These are phyloP conservation scores for Kwoniella dendrophila DNA, from an alignment of 768 basidiomycete species.

Conservation along the genomic window DNA sequence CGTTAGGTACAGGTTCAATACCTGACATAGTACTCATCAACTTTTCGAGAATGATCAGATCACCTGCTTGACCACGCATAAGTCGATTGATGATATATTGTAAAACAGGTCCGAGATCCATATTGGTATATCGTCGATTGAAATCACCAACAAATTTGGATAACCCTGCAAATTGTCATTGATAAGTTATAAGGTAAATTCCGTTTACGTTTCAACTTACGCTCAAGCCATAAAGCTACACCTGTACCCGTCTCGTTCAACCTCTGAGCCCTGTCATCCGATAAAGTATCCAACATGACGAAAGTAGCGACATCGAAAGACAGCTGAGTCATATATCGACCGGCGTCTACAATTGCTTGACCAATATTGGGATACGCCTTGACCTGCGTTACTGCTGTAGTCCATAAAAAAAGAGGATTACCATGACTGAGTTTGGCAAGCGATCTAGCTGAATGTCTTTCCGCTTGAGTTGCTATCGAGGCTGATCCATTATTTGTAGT, in stretches of 20 bases:
- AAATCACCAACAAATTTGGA: conserved; percentile 92
- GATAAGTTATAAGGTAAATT: too few relatives aligned
- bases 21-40: conserved; percentile 94
- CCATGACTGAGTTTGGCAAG: conserved; percentile 92
- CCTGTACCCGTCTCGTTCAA: conserved; percentile 38
- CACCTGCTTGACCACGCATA: conserved; percentile 68
- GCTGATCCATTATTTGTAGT: conserved; percentile 18
- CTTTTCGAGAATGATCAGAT: conserved; percentile 88
- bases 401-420: conserved; percentile 89
- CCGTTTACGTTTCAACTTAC: conserved; percentile 23
- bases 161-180: conserved; percentile 74
- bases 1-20: conserved; percentile 83
- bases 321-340: conserved; percentile 86
- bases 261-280: conserved; percentile 60
- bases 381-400: conserved; percentile 85
- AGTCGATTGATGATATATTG: conserved; percentile 91
- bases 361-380: conserved; percentile 93
- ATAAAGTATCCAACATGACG: conserved; percentile 80
- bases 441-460: conserved; percentile 69
- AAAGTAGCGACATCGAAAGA: conserved; percentile 92
- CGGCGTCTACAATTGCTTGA: conserved; percentile 81
- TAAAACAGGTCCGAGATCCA: conserved; percentile 79
- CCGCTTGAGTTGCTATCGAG: conserved; percentile 33
- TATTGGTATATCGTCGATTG: conserved; percentile 73
- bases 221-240: conserved; percentile 42